phyloP scores from a whole-genome alignment of 1,139 yeast species.

The Suhomyces maxii region DNA sequence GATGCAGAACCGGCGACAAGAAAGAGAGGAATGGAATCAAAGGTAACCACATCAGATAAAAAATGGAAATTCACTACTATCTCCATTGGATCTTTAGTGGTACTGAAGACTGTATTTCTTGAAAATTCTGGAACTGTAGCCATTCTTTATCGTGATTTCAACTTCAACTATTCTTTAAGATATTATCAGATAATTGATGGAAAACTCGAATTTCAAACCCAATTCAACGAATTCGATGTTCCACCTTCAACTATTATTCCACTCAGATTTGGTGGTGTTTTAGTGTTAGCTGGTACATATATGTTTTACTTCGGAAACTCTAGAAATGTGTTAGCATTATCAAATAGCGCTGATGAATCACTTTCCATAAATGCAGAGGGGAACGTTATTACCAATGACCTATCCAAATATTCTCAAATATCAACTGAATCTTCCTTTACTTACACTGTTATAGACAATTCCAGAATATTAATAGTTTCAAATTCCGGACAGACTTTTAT shows the following conservation, averaged over 20 bases:
- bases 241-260: slow-evolving; percentile 34
- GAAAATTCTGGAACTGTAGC: slow-evolving; percentile 19
- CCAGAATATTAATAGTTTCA: slow-evolving; percentile 31
- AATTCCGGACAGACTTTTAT: slow-evolving; percentile 33
- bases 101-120: slow-evolving; percentile 24
- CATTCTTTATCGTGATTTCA: slow-evolving; percentile 37
- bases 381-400: slow-evolving; percentile 15
- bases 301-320: slow-evolving; percentile 35
- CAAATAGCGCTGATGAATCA: slow-evolving; percentile 6
- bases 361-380: slow-evolving; percentile 12
- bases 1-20: background rate
- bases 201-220: slow-evolving; percentile 14
- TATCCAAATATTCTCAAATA: slow-evolving; percentile 9
- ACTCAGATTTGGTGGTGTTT: slow-evolving; percentile 27
- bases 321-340: slow-evolving; percentile 14
- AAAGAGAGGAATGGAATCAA: slow-evolving; percentile 2
- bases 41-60: slow-evolving; percentile 1
- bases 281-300: slow-evolving; percentile 31
- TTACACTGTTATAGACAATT: slow-evolving; percentile 25
- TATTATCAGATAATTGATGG: slow-evolving; percentile 22
- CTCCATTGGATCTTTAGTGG: slow-evolving; percentile 31
- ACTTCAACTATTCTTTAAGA: slow-evolving; percentile 34
- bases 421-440: slow-evolving; percentile 11
- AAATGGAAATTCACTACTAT: slow-evolving; percentile 16
- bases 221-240: slow-evolving; percentile 36